Evolutionary conservation across 768 basidiomycete species (phyloP), one percentile per base, ranked within the genome.

Genomic region (Boletus rex-veris): DNA sequence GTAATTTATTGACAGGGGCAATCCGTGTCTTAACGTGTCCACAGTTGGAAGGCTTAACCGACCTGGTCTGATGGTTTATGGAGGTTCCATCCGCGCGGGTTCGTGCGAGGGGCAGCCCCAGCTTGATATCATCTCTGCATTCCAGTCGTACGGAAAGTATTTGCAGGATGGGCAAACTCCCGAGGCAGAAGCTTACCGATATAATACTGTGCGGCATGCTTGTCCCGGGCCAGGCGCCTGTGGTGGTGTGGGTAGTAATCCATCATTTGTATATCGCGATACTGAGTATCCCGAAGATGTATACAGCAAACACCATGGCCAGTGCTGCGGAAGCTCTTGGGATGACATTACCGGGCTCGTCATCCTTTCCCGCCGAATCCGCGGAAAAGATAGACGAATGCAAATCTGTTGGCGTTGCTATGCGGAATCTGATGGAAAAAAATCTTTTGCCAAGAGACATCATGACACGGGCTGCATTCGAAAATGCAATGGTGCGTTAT

Each of bases 171-270:
- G 94, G 11, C 81, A 85, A 68, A 95, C 94, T 0, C 73, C 80
- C 9, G 80, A 80, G 44, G 97, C 97, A 1, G 96, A 99, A 68
- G 74, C 77, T 55, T 84, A 81, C 64, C 85, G 97, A 42, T 90
- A 90, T 71, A 80, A 90, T 60, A 96, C 92, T 36, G 80, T 98
- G 53, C 84, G 94, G 54, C 81, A 98, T 71, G 88, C 96, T 16
- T 99, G 97, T 70, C 93, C 97, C n/a, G 96, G 96, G 42, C 85
- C 95, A 19, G 97, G 97, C 49, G 94, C 96, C 46, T 99, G 97
- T 72, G 97, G 97, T 68, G 96, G 95, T 59, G 93, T 95, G 69
- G 71, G 90, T 80, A 36, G 49, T 57, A 49, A n/a, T 9, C 11
- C 39, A 37, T 43, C 21, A 39, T 21, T 31, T 30, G 43, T 10